Percentiles rank a stretch among this genome's conserved stretches.
Evolutionary conservation across 257 asterid genomes (phyloP).

Genomic region (Solanum tarapatanum): DNA sequence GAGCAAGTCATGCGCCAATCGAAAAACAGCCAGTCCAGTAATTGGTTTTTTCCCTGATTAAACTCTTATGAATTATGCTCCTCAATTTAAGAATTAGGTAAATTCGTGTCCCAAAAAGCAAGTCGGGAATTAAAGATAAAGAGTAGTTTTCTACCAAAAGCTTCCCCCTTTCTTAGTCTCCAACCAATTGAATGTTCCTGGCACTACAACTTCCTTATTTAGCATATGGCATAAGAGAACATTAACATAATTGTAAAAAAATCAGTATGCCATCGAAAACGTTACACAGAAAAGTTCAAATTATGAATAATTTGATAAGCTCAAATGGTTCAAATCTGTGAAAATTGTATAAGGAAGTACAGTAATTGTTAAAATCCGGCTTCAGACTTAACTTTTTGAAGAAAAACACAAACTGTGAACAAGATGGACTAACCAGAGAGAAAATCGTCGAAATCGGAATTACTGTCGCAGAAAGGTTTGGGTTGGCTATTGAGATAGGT

Average conservation of each 20-base stretch:
- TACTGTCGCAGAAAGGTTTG: constrained; percentile 51
- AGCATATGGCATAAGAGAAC: not conserved
- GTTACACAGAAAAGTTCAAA: not conserved
- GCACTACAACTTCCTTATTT: not conserved
- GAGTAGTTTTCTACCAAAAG: not conserved
- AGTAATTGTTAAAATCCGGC: not conserved
- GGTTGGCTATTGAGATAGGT: constrained; percentile 27
- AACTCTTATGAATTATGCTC: not conserved
- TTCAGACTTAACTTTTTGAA: not conserved
- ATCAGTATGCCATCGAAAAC: not conserved
- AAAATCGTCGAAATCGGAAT: constrained; percentile 18
- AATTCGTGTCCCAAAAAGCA: not conserved
- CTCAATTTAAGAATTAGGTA: not conserved
- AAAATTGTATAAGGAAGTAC: not conserved
- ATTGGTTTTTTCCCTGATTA: not conserved
- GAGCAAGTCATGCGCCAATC: not conserved
- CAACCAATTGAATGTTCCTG: not conserved
- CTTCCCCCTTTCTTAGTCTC: not conserved
- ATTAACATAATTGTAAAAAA: not conserved
- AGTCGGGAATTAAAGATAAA: not conserved
- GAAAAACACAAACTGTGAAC: not conserved
- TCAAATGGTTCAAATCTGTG: not conserved
- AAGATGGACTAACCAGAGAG: constrained; percentile 31
- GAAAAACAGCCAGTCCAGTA: not conserved
- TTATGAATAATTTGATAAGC: not conserved